Conservation (phyloP, 2,329 filamentous ascomycete species). For the Cordyceps militaris region DNA sequence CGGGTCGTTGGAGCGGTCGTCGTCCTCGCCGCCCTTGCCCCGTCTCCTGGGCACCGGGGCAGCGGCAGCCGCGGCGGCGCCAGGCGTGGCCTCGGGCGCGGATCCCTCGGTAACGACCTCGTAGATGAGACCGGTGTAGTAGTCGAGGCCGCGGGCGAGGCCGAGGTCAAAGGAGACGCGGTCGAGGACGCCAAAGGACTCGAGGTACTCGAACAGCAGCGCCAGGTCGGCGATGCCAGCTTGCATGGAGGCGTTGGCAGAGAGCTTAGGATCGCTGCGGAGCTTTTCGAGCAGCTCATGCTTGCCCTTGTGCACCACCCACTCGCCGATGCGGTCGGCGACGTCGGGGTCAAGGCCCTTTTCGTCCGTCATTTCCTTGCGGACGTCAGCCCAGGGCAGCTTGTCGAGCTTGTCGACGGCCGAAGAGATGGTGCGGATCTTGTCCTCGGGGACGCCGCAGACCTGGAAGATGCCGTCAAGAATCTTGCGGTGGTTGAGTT, state of each 20-base stretch:
- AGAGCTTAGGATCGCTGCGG: conserved; percentile 58
- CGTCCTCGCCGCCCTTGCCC: conserved; percentile 46
- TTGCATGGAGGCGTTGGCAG: conserved; percentile 67
- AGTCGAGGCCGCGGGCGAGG: conserved; percentile 84
- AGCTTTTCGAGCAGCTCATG: conserved; percentile 67
- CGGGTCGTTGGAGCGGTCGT: conserved; percentile 71
- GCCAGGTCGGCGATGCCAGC: conserved; percentile 75
- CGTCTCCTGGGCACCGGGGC: conserved; percentile 43
- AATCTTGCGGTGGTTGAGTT: conserved; percentile 76
- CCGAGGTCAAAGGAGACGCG: conserved; percentile 84
- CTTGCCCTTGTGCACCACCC: conserved; percentile 70
- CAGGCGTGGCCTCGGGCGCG: conserved; percentile 41
- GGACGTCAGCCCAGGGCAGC: conserved; percentile 80
- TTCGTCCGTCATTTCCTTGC: conserved; percentile 87
- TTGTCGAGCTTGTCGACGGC: conserved; percentile 97
- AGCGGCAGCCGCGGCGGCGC: conserved; percentile 26
- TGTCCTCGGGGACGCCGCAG: conserved; percentile 74
- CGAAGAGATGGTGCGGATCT: conserved; percentile 82
- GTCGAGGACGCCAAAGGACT: conserved; percentile 65
- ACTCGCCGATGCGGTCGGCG: conserved; percentile 82
- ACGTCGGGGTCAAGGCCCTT: conserved; percentile 72
- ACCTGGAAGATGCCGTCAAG: conserved; percentile 81
- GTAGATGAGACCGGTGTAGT: conserved; percentile 87
- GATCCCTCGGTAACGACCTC: conserved; percentile 81
- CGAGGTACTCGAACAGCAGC: conserved; percentile 73